Evolutionary conservation across 2,329 filamentous ascomycete species (phyloP), one percentile per base, ranked within the genome.

Genomic region (Xylaria arbuscula): DNA sequence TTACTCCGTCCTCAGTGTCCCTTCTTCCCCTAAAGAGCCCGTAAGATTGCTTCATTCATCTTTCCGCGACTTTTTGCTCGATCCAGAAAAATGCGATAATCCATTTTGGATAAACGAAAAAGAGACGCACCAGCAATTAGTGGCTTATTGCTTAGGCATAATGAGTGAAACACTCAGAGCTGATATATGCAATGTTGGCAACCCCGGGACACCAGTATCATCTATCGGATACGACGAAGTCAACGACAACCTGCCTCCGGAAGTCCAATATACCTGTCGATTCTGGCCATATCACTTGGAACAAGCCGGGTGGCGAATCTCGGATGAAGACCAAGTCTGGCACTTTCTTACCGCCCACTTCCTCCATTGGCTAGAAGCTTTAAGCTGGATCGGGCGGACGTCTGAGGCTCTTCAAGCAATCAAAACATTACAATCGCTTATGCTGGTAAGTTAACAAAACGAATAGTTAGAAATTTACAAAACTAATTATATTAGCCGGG

Each of bases 311-410:
- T 64, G 69, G 50, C 72, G 70, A 72, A 74, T 76, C 61, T 66
- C 65, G 64, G 73, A 76, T 63, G 61, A 67, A 62, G 74, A 73
- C 40, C 32, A 67, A 53, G 72, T 72, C 9, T 70, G 78, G 62
- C 5, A 50, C 10, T 81, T 81, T 59, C 70, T 81, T 1, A 54
- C 72, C 53, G 55, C 67, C 38, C 76, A 80, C 55, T 71, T 79
- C 57, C 76, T 80, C 2, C 74, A 80, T 62, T 81, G 78, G 79
- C 67, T 81, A 11, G 77, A 81, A 63, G 78, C 75, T 6, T 71
- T 80, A 47, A 13, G 36, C 36, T 40, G 8, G 36, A 9, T 40
- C 9, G 36, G 13, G 13, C 8, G 13, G 8, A 40, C 36, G 3
- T 40, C 36, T 13, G 36, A 40, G 13, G 36, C 9, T 40, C 9